Evolutionary conservation across 129 eudicot species (phyloP).

Genomic region (Solidago caesia): DNA sequence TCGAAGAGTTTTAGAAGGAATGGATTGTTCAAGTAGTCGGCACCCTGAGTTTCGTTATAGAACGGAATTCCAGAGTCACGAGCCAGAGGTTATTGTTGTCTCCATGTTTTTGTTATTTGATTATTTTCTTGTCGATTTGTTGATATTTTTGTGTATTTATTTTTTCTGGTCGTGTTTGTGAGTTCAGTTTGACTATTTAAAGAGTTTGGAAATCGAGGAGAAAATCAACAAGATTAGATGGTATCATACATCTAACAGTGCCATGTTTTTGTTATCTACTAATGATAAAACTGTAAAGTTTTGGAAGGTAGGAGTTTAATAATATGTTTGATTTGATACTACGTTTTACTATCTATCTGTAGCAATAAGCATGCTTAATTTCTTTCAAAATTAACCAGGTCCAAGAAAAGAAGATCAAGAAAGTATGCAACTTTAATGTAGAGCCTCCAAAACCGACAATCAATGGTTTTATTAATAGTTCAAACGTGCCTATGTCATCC

Average conservation of each 20-base stretch:
- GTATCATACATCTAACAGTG: conserved; percentile 80
- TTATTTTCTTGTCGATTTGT: not conserved
- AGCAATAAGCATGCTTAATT: not conserved
- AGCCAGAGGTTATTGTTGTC: conserved; percentile 66
- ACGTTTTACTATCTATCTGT: not conserved
- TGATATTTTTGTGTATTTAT: not conserved
- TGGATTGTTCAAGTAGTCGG: conserved; percentile 69
- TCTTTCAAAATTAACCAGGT: conserved; percentile 51
- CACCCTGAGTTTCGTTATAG: conserved; percentile 94
- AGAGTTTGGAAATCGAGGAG: conserved; percentile 98
- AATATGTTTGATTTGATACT: conserved; percentile 11
- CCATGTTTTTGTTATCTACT: conserved; percentile 89
- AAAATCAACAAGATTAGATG: conserved; percentile 94
- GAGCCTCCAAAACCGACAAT: conserved; percentile 53
- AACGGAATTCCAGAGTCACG: conserved; percentile 98
- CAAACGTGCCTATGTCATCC: conserved; percentile 48
- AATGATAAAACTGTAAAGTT: conserved; percentile 89
- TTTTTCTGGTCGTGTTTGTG: conserved; percentile 12
- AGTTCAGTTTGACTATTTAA: conserved; percentile 90
- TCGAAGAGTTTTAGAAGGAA: conserved; percentile 72
- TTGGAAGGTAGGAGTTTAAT: conserved; percentile 69
- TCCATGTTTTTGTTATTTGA: not conserved
- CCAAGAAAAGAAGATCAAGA: conserved; percentile 92
- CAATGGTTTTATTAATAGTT: conserved; percentile 58
- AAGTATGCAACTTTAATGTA: conserved; percentile 65